Base-by-base conservation (phyloP, 352 stramenopile species). In the Globisporangium cystogenes region DNA sequence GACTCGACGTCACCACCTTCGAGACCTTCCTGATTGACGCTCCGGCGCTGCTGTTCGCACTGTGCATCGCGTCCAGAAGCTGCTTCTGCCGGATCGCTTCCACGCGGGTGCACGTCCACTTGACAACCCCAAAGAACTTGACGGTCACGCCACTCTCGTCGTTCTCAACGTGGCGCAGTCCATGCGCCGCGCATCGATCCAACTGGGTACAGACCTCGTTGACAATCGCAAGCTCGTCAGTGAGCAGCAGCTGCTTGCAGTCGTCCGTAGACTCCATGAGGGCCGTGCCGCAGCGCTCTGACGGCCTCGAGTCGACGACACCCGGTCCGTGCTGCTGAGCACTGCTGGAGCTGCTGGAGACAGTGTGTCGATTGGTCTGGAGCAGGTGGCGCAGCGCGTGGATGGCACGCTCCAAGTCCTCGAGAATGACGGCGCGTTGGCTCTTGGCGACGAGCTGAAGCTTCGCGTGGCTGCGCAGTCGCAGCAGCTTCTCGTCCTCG, bases 111-210 rank as follows among this genome's bases (percentile, higher is more conserved):
- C 80, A 93, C 14, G 80, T 90, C 82, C 82, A 93, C 65, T 93
- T 93, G 57, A 87, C 74, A 5, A 90, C 69, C 18, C 82, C 82
- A 45, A 91, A 93, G 65, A 91, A 93, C 53, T 93, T 87, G 64
- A 93, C 82, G 2, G 77, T 89, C 33, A 76, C 69, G n/a, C 42
- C 36, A 20, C n/a, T 51, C 44, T 74, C 59, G 46, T 77, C 68
- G 23, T 47, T 65, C 42, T 91, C 78, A 21, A 91, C 57, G n/a
- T 68, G 56, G 6, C 78, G 80, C 33, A 93, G 66, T 0, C 82
- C 80, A 45, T 93, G 82, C 1, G 64, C 64, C 37, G 87, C 53
- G 48, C 82, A 93, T 23, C 74, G 78, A 57, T 93, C 80, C 14
- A 93, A 37, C 39, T 83, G 71, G 51, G 73, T 81, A 47, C 80